phyloP scores from a whole-genome alignment of 768 basidiomycete genomes.

The Amanita inopinata region DNA sequence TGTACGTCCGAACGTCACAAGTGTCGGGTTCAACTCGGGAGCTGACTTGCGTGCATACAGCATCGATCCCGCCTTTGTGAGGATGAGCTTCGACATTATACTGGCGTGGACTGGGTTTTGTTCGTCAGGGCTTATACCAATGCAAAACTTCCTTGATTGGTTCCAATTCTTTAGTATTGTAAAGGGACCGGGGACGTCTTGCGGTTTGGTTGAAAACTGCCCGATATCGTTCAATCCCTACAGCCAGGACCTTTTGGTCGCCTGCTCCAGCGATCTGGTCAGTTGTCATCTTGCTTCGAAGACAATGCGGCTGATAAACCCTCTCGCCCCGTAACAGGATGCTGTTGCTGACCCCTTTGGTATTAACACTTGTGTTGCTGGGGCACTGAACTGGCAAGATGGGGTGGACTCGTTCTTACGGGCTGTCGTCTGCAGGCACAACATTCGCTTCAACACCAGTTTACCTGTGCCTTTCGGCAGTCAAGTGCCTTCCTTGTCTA shows the following conservation, averaged over 20 bases:
- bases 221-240: slow-evolving; percentile 7
- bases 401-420: slow-evolving; percentile 11
- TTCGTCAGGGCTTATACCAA: slow-evolving; percentile 6
- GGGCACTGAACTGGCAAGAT: slow-evolving; percentile 7
- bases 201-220: slow-evolving; percentile 6
- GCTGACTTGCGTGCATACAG: too few species aligned
- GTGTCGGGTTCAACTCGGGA: too few species aligned
- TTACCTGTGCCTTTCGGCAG: slow-evolving; percentile 6
- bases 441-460: slow-evolving; percentile 5
- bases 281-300: neutral
- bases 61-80: slow-evolving; percentile 8
- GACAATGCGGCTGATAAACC: neutral
- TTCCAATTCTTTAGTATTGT: slow-evolving; percentile 11
- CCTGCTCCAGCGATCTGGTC: slow-evolving; percentile 8
- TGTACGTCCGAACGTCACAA: slow-evolving; percentile 7
- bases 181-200: slow-evolving; percentile 4
- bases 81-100: slow-evolving; percentile 10
- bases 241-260: slow-evolving; percentile 7
- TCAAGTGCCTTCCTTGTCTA: slow-evolving; percentile 5
- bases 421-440: slow-evolving; percentile 9
- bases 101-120: slow-evolving; percentile 11
- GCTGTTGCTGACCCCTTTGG: slow-evolving; percentile 9
- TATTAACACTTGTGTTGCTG: slow-evolving; percentile 7
- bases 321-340: slow-evolving; percentile 1
- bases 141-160: slow-evolving; percentile 12